Evolutionary conservation across 176 grass and related monocot genomes (phyloP), one percentile per base, ranked within the genome.

Genomic region (Alopecurus myosuroides): DNA sequence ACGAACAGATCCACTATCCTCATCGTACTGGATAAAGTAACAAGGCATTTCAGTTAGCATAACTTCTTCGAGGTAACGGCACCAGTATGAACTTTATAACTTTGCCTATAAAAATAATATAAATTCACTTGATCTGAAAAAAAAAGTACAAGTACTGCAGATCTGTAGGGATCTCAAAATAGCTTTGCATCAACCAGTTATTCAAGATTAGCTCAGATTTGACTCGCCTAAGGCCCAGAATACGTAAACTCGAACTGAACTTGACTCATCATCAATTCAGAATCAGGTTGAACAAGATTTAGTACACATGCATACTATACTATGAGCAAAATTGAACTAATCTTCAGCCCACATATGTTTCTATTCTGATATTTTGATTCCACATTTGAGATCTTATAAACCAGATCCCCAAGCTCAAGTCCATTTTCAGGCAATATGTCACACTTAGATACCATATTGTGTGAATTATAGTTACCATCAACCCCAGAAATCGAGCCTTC

Each of bases 11-110:
- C 65, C 66, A 44, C 40, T 61, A 70, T 46, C 82, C 46, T 77
- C 88, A n/a, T 89, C 88, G 29, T 61, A 67, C 88, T 86, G 58
- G 14, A 89, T 36, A 25, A 82, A 77, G 75, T 55, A 42, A 70
- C 74, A 80, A 77, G 13, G 55, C 35, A 60, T 81, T 25, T 20
- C 44, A 89, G 70, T 82, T 86, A 76, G 20, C 67, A 84, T 72
- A 75, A 76, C 30, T 68, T 30, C 26, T 46, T 18, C 26, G 53
- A 42, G 15, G 42, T 20, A 48, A 74, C 25, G 17, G 42, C 44
- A 49, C 15, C 3, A 74, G 70, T 31, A 49, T 8, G 4, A 74
- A 49, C 18, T 74, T 74, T 49, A 74, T 8, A 74, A 74, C 23
- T 73, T 73, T 30, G 44, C 70, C 30, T 29, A 74, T 11, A 74